phyloP scores from a whole-genome alignment of 176 grass and related monocot species.

The Typha latifolia region DNA sequence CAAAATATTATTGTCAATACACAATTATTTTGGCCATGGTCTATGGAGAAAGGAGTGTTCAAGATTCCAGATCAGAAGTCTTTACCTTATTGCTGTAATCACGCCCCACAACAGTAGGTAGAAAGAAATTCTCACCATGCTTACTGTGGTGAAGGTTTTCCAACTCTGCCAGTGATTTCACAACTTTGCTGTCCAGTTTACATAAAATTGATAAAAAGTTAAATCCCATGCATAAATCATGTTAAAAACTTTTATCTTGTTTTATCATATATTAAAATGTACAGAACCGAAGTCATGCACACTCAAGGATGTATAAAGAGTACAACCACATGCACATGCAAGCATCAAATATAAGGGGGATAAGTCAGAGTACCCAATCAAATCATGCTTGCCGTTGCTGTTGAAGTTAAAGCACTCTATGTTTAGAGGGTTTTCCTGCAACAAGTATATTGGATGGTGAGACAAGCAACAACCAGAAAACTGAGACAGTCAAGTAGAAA shows the following conservation, averaged over 20 bases:
- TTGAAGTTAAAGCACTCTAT: conserved; percentile 98
- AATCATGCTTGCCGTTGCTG: conserved; percentile 85
- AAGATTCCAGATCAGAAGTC: conserved; percentile 31
- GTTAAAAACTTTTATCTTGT: too few relatives aligned
- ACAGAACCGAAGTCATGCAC: too few relatives aligned
- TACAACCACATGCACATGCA: conserved; percentile 6
- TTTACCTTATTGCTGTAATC: conserved; percentile 81
- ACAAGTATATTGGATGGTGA: conserved; percentile 28
- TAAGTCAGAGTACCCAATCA: conserved; percentile 72
- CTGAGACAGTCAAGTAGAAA: neutral
- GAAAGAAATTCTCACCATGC: conserved; percentile 69
- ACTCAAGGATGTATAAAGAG: neutral
- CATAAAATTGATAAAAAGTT: conserved; percentile 40
- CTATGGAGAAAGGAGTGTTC: conserved; percentile 7
- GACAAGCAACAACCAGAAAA: neutral
- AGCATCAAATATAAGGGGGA: neutral
- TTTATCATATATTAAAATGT: too few relatives aligned
- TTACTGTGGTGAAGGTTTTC: conserved; percentile 58
- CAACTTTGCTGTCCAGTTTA: conserved; percentile 77
- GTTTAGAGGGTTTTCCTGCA: conserved; percentile 89
- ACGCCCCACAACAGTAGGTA: conserved; percentile 44
- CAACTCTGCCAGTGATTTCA: conserved; percentile 82
- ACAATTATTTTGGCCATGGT: conserved; percentile 17
- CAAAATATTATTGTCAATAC: conserved; percentile 13
- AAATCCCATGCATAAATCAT: conserved; percentile 27